Evolutionary conservation across 2,329 filamentous ascomycete genomes (phyloP).

Genomic region (Trichophyton mentagrophytes): DNA sequence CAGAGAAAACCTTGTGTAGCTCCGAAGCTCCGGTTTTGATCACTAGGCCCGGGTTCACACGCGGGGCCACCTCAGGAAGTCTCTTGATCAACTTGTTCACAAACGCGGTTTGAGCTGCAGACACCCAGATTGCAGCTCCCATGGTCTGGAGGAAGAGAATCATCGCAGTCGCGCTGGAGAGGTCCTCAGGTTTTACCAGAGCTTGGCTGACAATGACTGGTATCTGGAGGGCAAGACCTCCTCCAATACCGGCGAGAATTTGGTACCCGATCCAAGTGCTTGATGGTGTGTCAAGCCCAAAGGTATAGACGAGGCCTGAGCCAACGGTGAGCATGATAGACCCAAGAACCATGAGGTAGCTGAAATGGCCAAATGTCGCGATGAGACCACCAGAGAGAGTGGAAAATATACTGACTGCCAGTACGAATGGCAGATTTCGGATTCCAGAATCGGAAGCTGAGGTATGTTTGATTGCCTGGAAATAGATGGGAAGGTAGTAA

Average conservation of each 20-base stretch:
- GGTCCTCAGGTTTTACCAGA: conserved; percentile 11
- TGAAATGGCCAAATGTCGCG: conserved; percentile 15
- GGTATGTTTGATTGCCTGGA: conserved; percentile 33
- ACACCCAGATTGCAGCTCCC: conserved; percentile 17
- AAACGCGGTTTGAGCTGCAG: conserved; percentile 16
- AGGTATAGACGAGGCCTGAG: conserved; percentile 21
- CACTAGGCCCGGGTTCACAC: conserved; percentile 32
- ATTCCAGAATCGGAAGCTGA: conserved; percentile 27
- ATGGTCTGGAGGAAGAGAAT: conserved; percentile 17
- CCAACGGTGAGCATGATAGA: conserved; percentile 18
- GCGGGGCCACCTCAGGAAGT: conserved; percentile 20
- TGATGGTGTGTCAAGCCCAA: conserved; percentile 15
- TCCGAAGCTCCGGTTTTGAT: conserved; percentile 44
- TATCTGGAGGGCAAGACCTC: conserved; percentile 17
- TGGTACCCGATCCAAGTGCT: conserved; percentile 20
- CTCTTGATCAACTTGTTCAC: conserved; percentile 10
- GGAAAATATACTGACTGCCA: conserved; percentile 18
- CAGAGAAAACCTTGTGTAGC: conserved; percentile 42
- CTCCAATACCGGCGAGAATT: conserved; percentile 16
- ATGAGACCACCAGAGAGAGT: conserved; percentile 13
- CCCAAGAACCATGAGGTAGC: conserved; percentile 16
- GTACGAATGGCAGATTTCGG: conserved; percentile 27
- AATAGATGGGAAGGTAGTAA: conserved; percentile 25
- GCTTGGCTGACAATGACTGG: conserved; percentile 15
- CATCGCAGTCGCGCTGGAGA: conserved; percentile 15